Base-by-base conservation (phyloP, 2,329 filamentous ascomycete species). In the Macrophomina pseudophaseolina region DNA sequence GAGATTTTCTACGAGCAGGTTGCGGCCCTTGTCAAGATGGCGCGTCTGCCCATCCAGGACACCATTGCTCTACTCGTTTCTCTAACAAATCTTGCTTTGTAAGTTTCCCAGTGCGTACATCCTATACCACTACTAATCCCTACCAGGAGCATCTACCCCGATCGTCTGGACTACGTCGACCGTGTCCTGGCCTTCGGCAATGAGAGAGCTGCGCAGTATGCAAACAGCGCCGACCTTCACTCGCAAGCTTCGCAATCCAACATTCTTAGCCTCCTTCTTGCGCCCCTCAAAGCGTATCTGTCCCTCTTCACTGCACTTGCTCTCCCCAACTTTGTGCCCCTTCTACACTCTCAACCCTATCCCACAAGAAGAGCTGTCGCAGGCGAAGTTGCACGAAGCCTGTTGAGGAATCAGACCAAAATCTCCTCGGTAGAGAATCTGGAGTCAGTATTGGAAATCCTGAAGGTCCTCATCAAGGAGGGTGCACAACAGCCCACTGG, bases 1-100 rank as follows among this genome's bases (percentile, higher is more conserved):
- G 94, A 98, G 79, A 92, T 98, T 68, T 99, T 98, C 84, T 97
- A 98, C 75, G 90, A 93, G 62, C 95, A 98, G 79, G 95, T 98
- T 69, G 91, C 96, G 75, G 94, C 94, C 74, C 84, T 99, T 62
- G 94, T 98, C 69, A 94, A 93, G 79, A 92, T 91, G 63, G 93
- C 97, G 74, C 90, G 93, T 71, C 85, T 99, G 63, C 91, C 94
- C 0, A 94, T 99, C 70, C 93, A 97, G 78, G 96, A 99, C 76
- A 97, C 92, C 18, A 95, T 97, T 72, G 95, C 94, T 9, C 83
- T 99, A 49, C 84, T 98, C 52, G 94, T 97, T n/a, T 99, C 95
- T 4, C 84, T 99, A 48, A 90, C 91, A 46, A 98, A 98, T 72
- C 87, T 99, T 66, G 93, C 96, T 9, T 85, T 99, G 83, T 85